Conservation (phyloP, 352 stramenopile species). For the Pythium phragmitis region DNA sequence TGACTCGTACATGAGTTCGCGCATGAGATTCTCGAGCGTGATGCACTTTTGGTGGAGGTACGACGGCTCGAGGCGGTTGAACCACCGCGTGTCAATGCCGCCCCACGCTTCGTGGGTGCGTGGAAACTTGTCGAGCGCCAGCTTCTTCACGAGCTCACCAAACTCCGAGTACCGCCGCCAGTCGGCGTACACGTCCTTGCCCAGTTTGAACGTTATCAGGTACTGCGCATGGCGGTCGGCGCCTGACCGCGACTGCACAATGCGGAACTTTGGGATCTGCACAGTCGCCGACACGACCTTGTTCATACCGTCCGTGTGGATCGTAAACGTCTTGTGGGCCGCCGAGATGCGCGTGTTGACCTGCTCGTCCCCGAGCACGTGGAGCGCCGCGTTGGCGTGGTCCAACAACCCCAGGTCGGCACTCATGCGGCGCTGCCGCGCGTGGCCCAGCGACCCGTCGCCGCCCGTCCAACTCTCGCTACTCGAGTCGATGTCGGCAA, state of each 20-base stretch:
- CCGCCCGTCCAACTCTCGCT: slow-evolving; percentile 70
- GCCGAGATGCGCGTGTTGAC: slow-evolving; percentile 81
- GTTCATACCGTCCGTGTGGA: slow-evolving; percentile 66
- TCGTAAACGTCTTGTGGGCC: slow-evolving; percentile 85
- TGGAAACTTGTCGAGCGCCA: slow-evolving; percentile 54
- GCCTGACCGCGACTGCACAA: slow-evolving; percentile 79
- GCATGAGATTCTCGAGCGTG: slow-evolving; percentile 86
- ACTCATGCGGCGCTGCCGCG: slow-evolving; percentile 59
- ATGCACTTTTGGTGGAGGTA: slow-evolving; percentile 89
- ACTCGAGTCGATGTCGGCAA: slow-evolving; percentile 86
- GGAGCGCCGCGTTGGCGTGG: slow-evolving; percentile 42
- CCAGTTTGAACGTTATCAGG: slow-evolving; percentile 85
- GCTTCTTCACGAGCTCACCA: slow-evolving; percentile 78
- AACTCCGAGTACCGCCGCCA: slow-evolving; percentile 89
- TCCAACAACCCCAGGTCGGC: slow-evolving; percentile 73
- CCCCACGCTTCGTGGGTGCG: slow-evolving; percentile 71
- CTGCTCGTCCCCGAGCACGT: slow-evolving; percentile 84
- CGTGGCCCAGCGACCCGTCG: slow-evolving; percentile 61
- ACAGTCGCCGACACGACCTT: slow-evolving; percentile 80
- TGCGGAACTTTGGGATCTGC: slow-evolving; percentile 87
- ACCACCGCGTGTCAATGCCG: slow-evolving; percentile 83
- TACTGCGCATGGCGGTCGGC: slow-evolving; percentile 85
- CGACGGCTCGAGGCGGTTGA: slow-evolving; percentile 83
- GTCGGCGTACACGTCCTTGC: slow-evolving; percentile 84
- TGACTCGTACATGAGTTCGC: slow-evolving; percentile 89